Conservation (phyloP, 169 alveolate genomes). For the Babesia sp. region DNA sequence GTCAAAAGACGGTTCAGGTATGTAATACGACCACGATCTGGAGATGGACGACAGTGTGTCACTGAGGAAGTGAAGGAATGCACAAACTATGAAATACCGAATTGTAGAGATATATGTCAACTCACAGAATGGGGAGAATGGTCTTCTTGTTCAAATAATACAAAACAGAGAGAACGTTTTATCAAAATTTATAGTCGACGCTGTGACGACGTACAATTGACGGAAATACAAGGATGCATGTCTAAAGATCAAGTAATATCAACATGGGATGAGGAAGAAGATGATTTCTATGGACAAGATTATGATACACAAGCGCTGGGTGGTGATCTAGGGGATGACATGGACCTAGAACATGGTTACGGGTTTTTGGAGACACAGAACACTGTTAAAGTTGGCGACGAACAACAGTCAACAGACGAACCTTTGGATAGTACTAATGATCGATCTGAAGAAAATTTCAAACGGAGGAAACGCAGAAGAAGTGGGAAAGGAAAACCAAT, state of each 20-base stretch:
- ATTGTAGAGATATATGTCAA: slow-evolving; percentile 23
- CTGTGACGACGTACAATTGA: slow-evolving; percentile 7
- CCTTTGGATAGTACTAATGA: neutral
- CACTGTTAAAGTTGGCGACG: neutral
- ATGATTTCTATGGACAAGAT: neutral
- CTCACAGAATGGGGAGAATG: slow-evolving; percentile 49
- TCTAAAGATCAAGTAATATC: neutral
- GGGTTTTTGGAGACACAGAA: neutral
- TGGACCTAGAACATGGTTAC: no score
- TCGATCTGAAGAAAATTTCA: slow-evolving; percentile 12
- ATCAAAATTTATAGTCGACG: neutral
- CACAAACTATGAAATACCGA: slow-evolving; percentile 9
- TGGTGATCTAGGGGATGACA: neutral
- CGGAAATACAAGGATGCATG: slow-evolving; percentile 17
- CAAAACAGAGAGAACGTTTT: slow-evolving; percentile 5
- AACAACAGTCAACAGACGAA: neutral
- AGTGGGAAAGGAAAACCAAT: neutral
- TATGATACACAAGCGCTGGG: neutral
- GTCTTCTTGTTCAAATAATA: neutral
- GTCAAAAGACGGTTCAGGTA: slow-evolving; percentile 11
- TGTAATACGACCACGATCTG: slow-evolving; percentile 8
- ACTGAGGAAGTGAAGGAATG: slow-evolving; percentile 41
- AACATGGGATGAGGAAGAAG: slow-evolving; percentile 8
- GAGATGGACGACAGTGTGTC: slow-evolving; percentile 45
- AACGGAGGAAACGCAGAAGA: neutral